Evolutionary conservation across 2,329 filamentous ascomycete genomes (phyloP).

Genomic region (Apiospora sp.): DNA sequence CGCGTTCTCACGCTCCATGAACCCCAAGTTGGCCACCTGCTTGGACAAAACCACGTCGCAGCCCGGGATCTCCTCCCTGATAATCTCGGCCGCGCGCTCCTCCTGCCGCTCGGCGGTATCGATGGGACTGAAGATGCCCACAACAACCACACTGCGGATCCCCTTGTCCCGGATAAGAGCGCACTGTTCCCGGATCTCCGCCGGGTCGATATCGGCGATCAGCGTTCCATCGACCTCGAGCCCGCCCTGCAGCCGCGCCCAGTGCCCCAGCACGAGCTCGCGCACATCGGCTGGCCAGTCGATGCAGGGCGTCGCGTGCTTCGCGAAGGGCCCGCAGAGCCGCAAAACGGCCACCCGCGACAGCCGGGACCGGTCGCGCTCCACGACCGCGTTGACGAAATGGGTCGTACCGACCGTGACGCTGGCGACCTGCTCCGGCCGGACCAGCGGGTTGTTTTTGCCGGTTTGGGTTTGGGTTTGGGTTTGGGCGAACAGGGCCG

Average conservation of each 20-base stretch:
- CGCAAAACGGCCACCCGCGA: constrained; percentile 61
- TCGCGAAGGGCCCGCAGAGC: constrained; percentile 61
- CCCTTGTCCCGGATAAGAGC: constrained; percentile 48
- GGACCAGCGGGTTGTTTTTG: constrained; percentile 29
- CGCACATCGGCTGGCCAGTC: constrained; percentile 62
- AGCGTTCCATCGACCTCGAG: constrained; percentile 59
- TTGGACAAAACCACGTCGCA: constrained; percentile 58
- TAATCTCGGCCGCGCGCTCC: constrained; percentile 53
- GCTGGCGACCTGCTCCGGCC: constrained; percentile 50
- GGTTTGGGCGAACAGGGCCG: constrained; percentile 48
- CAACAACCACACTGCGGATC: constrained; percentile 56
- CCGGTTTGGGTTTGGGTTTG: too few relatives aligned
- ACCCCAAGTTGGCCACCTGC: constrained; percentile 61
- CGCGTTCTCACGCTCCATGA: constrained; percentile 70
- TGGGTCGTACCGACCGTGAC: constrained; percentile 65
- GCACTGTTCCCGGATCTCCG: constrained; percentile 50
- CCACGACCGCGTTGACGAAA: constrained; percentile 66
- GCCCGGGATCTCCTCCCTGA: constrained; percentile 48
- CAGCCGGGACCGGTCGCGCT: constrained; percentile 57
- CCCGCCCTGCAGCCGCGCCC: constrained; percentile 56
- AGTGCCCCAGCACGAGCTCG: constrained; percentile 54
- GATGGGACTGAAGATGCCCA: constrained; percentile 61
- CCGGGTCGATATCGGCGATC: constrained; percentile 54
- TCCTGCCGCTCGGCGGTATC: constrained; percentile 58
- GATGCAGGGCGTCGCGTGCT: constrained; percentile 57